These are phyloP conservation scores for Scytalidium sp. DNA, from an alignment of 2,329 filamentous ascomycete genomes.

Conservation along the genomic window DNA sequence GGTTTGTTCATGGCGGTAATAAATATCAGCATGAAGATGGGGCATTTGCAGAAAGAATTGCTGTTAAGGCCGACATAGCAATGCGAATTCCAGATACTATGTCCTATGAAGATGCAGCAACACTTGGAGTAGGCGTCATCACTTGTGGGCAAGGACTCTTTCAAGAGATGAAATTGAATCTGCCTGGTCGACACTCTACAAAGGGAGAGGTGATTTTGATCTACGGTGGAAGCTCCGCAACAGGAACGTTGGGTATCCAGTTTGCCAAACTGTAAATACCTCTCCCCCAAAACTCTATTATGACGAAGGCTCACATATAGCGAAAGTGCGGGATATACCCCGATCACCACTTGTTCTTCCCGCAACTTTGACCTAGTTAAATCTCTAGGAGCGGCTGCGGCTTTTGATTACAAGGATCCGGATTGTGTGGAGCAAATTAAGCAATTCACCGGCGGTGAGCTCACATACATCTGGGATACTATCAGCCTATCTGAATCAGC, in stretches of 20 bases:
- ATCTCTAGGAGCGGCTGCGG: conserved; percentile 37
- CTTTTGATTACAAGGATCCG: conserved; percentile 39
- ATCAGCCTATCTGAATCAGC: neutral
- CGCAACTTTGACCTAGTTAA: conserved; percentile 36
- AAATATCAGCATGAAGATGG: conserved; percentile 36
- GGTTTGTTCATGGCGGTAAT: conserved; percentile 33
- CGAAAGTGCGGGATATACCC: conserved; percentile 29
- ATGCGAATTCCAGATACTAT: conserved; percentile 42
- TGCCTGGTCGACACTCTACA: conserved; percentile 32
- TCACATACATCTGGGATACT: conserved; percentile 39
- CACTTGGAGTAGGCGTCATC: conserved; percentile 13
- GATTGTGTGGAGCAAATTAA: conserved; percentile 21
- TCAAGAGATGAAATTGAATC: conserved; percentile 39
- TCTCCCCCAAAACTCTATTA: conserved; percentile 3
- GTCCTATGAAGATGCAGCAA: conserved; percentile 43
- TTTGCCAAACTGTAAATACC: conserved; percentile 33
- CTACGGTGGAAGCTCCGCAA: conserved; percentile 45
- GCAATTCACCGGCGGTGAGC: conserved; percentile 31
- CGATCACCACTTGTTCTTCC: conserved; percentile 43
- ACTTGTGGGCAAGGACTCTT: conserved; percentile 45
- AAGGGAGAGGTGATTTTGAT: conserved; percentile 38
- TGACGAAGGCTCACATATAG: conserved; percentile 2
- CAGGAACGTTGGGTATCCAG: conserved; percentile 42
- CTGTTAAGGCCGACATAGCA: conserved; percentile 34
- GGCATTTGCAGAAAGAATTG: conserved; percentile 23